Conservation (phyloP, 495 filamentous ascomycete genomes). For the Penicillium psychrofluorescens region DNA sequence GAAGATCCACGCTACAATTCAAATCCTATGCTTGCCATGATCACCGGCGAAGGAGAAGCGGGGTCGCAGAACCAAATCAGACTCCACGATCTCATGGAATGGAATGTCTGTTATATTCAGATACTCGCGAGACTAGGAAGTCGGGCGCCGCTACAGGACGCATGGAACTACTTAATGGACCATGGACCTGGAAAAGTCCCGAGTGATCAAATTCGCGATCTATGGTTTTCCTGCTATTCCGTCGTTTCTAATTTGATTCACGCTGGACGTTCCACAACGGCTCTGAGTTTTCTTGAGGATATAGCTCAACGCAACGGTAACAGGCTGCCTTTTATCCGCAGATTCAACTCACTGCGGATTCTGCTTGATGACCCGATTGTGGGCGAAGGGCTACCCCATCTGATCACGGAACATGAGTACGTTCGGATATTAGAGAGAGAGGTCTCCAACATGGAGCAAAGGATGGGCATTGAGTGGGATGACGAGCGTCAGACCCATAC, state of each 20-base stretch:
- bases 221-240: slow-evolving; percentile 14
- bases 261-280: slow-evolving; percentile 8
- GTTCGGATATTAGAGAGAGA: slow-evolving; percentile 16
- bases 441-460: slow-evolving; percentile 19
- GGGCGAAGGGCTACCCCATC: slow-evolving; percentile 8
- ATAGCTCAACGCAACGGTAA: slow-evolving; percentile 16
- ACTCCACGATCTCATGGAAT: slow-evolving; percentile 18
- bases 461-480: slow-evolving; percentile 16
- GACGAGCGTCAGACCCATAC: slow-evolving; percentile 10
- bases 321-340: slow-evolving; percentile 18
- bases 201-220: no score
- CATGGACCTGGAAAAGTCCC: no score
- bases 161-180: slow-evolving; percentile 16
- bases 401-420: slow-evolving; percentile 16
- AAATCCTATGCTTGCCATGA: slow-evolving; percentile 11
- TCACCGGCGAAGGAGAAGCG: slow-evolving; percentile 18
- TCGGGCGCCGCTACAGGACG: slow-evolving; percentile 1
- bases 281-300: slow-evolving; percentile 15
- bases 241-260: slow-evolving; percentile 15
- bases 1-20: slow-evolving; percentile 15
- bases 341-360: slow-evolving; percentile 6
- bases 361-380: slow-evolving; percentile 14
- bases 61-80: background rate
- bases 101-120: slow-evolving; percentile 11
- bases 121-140: slow-evolving; percentile 17